These are phyloP conservation scores for Sungouiozyma ichnusensis DNA, from an alignment of 805 yeast genomes.

Conservation along the genomic window DNA sequence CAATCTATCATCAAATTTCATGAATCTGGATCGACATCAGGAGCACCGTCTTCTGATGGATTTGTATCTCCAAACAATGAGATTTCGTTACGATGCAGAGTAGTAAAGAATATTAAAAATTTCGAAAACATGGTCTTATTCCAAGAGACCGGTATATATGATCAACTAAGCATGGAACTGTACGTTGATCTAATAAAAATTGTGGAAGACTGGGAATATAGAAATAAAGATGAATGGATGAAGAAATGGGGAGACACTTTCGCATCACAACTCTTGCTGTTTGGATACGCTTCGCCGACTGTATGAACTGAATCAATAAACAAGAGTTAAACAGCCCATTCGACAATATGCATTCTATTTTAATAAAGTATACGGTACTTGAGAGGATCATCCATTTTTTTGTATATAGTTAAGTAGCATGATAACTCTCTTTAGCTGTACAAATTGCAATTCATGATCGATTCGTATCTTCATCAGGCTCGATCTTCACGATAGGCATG, in stretches of 20 bases:
- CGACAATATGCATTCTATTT: no score
- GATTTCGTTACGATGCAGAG: slow-evolving; percentile 30
- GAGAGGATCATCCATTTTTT: no score
- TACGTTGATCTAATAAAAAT: slow-evolving; percentile 46
- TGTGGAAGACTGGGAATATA: slow-evolving; percentile 43
- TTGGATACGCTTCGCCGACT: slow-evolving; percentile 52
- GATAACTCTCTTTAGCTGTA: no score
- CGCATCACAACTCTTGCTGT: slow-evolving; percentile 46
- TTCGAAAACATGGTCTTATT: slow-evolving; percentile 30
- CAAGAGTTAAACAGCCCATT: no score
- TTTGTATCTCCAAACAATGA: slow-evolving; percentile 12
- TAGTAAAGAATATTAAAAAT: slow-evolving; percentile 37
- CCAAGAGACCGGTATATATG: slow-evolving; percentile 37
- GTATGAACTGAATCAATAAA: not conserved
- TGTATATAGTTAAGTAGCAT: not conserved
- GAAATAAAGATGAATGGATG: slow-evolving; percentile 35
- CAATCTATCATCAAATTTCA: slow-evolving; percentile 28
- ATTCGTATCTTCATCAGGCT: no score
- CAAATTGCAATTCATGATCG: no score
- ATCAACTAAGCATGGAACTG: slow-evolving; percentile 43
- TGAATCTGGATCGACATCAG: slow-evolving; percentile 17
- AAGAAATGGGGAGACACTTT: slow-evolving; percentile 48
- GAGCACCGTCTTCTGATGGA: not conserved
- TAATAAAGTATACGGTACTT: no score
- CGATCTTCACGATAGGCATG: slow-evolving; percentile 29